phyloP scores from a whole-genome alignment of 2,329 filamentous ascomycete species.

The Colletotrichum chrysophilum region DNA sequence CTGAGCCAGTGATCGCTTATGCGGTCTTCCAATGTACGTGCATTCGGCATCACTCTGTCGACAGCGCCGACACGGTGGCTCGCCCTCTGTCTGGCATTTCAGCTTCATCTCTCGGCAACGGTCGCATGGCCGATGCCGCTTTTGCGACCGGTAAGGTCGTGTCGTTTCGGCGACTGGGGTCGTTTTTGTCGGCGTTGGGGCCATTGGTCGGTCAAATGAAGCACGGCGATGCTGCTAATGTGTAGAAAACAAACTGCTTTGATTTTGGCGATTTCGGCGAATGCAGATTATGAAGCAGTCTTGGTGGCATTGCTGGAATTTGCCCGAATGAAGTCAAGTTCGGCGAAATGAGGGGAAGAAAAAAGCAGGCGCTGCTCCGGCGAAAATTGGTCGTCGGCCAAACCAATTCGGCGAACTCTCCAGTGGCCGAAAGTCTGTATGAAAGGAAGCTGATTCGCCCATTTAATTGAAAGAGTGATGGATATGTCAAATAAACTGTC shows the following conservation, averaged over 20 bases:
- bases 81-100: slow-evolving; percentile 10
- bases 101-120: slow-evolving; percentile 5
- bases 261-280: background rate
- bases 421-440: background rate
- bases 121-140: background rate
- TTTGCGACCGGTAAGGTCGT: slow-evolving; percentile 18
- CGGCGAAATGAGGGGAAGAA: background rate
- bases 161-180: background rate
- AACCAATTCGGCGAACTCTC: background rate
- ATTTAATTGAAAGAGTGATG: background rate
- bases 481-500: background rate
- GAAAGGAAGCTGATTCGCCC: background rate
- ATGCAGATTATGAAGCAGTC: background rate
- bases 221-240: background rate
- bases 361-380: background rate
- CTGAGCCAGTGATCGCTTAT: background rate
- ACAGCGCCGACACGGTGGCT: slow-evolving; percentile 1
- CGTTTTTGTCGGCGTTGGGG: background rate
- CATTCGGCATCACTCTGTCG: background rate
- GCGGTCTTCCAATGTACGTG: slow-evolving; percentile 15
- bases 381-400: background rate
- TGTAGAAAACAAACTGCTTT: background rate
- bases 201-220: background rate
- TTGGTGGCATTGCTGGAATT: background rate
- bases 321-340: background rate